phyloP scores from a whole-genome alignment of 208 protist species.

The Acanthamoeba royreba region DNA sequence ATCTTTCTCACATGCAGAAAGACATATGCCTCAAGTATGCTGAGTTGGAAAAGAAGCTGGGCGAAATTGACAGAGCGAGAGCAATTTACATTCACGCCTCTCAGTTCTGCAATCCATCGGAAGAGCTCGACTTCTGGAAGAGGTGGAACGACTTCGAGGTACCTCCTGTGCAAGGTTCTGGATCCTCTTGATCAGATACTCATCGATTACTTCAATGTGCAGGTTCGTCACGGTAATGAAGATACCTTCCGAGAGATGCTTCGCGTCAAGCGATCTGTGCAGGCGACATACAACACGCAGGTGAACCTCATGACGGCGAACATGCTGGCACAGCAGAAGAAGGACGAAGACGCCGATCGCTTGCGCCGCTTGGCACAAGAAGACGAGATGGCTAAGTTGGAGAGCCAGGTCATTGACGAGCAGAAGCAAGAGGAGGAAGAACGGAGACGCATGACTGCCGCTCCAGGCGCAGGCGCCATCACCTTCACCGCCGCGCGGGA shows the following conservation, averaged over 20 bases:
- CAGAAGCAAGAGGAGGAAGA: not conserved
- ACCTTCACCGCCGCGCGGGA: not conserved
- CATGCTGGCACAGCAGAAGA: conserved; percentile 16
- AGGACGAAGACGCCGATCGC: not conserved
- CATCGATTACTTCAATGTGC: not conserved
- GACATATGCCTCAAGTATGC: conserved; percentile 83
- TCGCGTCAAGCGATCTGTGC: conserved; percentile 82
- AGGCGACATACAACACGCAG: conserved; percentile 62
- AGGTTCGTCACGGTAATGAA: conserved; percentile 88
- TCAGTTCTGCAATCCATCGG: conserved; percentile 82
- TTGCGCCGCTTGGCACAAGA: not conserved
- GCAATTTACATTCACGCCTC: conserved; percentile 82
- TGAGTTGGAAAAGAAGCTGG: conserved; percentile 84
- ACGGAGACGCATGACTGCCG: not conserved
- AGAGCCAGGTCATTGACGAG: not conserved
- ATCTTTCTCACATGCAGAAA: not conserved
- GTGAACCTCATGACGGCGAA: conserved; percentile 31
- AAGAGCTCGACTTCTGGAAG: conserved; percentile 20
- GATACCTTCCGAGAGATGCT: conserved; percentile 92
- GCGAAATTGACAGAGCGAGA: conserved; percentile 89
- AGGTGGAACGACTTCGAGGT: conserved; percentile 30
- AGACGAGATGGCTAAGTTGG: not conserved
- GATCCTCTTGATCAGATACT: not conserved
- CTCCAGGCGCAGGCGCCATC: not conserved
- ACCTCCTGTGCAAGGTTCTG: not conserved